Evolutionary conservation across 2,329 filamentous ascomycete genomes (phyloP), one percentile per base, ranked within the genome.

Genomic region (Phaeosphaeria sp.): DNA sequence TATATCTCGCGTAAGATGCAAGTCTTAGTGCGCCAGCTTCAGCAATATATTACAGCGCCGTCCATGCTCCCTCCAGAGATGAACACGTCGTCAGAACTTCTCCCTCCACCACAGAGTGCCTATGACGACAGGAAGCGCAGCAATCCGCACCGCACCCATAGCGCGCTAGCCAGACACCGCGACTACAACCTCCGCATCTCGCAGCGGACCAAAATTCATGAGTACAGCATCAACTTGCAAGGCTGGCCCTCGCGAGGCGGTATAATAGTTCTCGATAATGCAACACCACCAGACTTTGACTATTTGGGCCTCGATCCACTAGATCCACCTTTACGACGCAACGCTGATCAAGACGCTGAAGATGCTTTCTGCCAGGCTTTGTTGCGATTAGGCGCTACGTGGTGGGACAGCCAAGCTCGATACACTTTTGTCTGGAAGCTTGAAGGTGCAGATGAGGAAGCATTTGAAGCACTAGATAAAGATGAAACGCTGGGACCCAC

Each of bases 371-470:
- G 53, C 44, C 30, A 60, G 43, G 54, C 49, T 46, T 42, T 67
- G 48, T 46, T 67, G 13, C 49, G 60, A 25, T 55, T 67, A 21
- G 63, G 61, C 21, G 63, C 59, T 18, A 64, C 58, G 46, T 68
- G 58, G 59, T 68, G 53, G 51, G 65, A 64, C 27, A 49, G 30
- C 36, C 21, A 48, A 36, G 27, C 52, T 42, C 44, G 44, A 42
- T 30, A 17, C 44, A 20, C 15, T 13, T 63, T 65, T 43, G 36
- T 65, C 39, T 17, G 20, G 22, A 51, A 54, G 25, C 58, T 65
- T 30, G 62, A 58, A 52, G 7, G 46, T 52, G 30, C 13, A 10
- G 52, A 59, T 23, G 61, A 65, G 21, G 50, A 49, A 49, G 53
- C 50, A 41, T 21, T 64, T 15, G 42, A 58, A 15, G 59, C 49